A percentile compares a stretch with the other conserved stretches of the same genome.
Evolutionary conservation across 2,329 filamentous ascomycete genomes (phyloP).

Genomic region (Orbilia javanica): DNA sequence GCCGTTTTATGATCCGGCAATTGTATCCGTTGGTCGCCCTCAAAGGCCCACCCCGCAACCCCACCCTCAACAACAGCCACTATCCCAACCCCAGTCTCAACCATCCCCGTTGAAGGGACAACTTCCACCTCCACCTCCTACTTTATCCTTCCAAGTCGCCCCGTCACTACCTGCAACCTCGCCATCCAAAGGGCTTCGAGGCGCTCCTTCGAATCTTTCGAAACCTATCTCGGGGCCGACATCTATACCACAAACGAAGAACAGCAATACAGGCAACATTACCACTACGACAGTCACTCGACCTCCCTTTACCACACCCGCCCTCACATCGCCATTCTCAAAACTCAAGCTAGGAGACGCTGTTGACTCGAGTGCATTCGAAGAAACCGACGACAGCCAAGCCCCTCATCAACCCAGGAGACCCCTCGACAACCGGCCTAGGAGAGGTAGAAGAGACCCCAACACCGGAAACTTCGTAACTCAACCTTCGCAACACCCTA

Average conservation of each 20-base stretch:
- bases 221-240: neutral
- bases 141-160: constrained; percentile 33
- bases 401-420: constrained; percentile 35
- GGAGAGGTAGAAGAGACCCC: constrained; percentile 29
- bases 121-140: constrained; percentile 39
- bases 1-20: constrained; percentile 61
- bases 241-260: neutral
- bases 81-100: constrained; percentile 42
- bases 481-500: constrained; percentile 45
- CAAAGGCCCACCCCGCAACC: constrained; percentile 40
- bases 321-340: constrained; percentile 56
- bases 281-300: constrained; percentile 30
- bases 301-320: constrained; percentile 43
- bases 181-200: constrained; percentile 18
- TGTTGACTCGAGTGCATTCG: constrained; percentile 62
- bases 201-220: constrained; percentile 9
- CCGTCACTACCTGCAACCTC: constrained; percentile 21
- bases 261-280: constrained; percentile 8
- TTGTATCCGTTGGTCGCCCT: constrained; percentile 61
- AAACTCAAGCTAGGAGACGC: constrained; percentile 59
- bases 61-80: constrained; percentile 34
- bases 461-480: constrained; percentile 37
- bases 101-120: constrained; percentile 16
- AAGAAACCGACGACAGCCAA: constrained; percentile 62
- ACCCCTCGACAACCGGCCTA: constrained; percentile 35